Percentiles rank a stretch among this genome's conserved stretches.
Evolutionary conservation across 176 grass and related monocot genomes (phyloP).

Genomic region (Hordeum marinum): DNA sequence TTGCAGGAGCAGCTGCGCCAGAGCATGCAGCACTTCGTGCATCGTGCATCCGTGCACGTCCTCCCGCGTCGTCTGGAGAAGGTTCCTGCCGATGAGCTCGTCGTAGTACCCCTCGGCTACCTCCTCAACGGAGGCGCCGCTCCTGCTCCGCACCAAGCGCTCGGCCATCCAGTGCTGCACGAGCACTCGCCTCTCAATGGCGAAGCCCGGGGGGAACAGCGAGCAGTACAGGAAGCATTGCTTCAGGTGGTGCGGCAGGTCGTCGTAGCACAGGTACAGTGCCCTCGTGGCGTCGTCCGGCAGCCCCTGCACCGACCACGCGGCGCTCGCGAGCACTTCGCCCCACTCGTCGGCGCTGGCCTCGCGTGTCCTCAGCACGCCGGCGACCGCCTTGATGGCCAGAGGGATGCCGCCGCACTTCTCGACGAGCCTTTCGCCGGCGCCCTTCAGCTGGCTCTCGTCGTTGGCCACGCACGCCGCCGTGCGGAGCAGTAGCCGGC

Average conservation of each 20-base stretch:
- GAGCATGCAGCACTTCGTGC: conserved; percentile 49
- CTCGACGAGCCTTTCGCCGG: conserved; percentile 35
- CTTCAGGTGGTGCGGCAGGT: conserved; percentile 62
- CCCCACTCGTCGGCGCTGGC: conserved; percentile 23
- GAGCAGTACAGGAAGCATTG: conserved; percentile 78
- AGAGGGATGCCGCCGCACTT: conserved; percentile 53
- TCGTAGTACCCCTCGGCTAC: conserved; percentile 58
- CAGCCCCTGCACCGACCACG: conserved; percentile 48
- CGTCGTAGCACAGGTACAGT: conserved; percentile 64
- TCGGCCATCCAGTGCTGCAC: conserved; percentile 62
- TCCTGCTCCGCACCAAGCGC: conserved; percentile 45
- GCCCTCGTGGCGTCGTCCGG: conserved; percentile 37
- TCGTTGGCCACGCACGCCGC: conserved; percentile 10
- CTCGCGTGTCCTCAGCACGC: conserved; percentile 41
- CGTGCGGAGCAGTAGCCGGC: conserved; percentile 42
- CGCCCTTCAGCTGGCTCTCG: conserved; percentile 22
- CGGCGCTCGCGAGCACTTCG: conserved; percentile 22
- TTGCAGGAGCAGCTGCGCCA: conserved; percentile 43
- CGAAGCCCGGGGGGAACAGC: conserved; percentile 41
- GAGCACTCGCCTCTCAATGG: conserved; percentile 19
- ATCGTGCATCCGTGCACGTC: conserved; percentile 28
- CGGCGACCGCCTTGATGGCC: conserved; percentile 48
- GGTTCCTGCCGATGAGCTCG: conserved; percentile 57
- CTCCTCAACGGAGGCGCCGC: conserved; percentile 26
- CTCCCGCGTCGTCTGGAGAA: conserved; percentile 38